These are phyloP conservation scores for Pythium volutum DNA, from an alignment of 352 stramenopile genomes.

Conservation along the genomic window DNA sequence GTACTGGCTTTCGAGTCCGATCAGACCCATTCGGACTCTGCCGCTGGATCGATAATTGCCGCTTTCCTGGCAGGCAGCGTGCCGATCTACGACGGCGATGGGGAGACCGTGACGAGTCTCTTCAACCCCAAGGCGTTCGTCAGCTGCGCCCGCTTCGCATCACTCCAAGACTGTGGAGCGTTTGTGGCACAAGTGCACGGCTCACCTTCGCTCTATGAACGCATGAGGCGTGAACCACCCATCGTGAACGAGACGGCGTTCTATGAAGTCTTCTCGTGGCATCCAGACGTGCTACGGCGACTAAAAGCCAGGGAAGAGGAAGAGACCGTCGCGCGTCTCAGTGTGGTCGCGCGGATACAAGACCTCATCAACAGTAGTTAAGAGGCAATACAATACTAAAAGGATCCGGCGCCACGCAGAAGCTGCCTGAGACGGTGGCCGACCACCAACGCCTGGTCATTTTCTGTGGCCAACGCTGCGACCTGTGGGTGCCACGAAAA, in stretches of 20 bases:
- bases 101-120: conserved; percentile 25
- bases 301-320: background rate
- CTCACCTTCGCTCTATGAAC: conserved; percentile 29
- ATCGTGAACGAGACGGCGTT: conserved; percentile 35
- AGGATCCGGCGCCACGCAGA: background rate
- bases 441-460: background rate
- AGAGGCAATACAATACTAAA: background rate
- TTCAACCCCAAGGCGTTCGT: conserved; percentile 56
- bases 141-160: conserved; percentile 35
- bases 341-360: background rate
- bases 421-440: background rate
- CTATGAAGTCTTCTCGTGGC: conserved; percentile 40
- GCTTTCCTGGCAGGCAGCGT: conserved; percentile 55
- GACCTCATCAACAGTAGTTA: background rate
- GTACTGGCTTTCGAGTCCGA: conserved; percentile 61
- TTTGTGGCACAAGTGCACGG: conserved; percentile 33
- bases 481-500: conserved; percentile 25
- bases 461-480: background rate
- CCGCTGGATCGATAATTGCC: conserved; percentile 59
- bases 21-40: conserved; percentile 29
- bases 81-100: conserved; percentile 51
- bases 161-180: conserved; percentile 29
- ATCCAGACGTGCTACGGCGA: conserved; percentile 27
- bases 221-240: conserved; percentile 30
- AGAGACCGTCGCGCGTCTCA: background rate